These are phyloP conservation scores for Lentinula guzmanii DNA, from an alignment of 768 basidiomycete species.

Conservation along the genomic window DNA sequence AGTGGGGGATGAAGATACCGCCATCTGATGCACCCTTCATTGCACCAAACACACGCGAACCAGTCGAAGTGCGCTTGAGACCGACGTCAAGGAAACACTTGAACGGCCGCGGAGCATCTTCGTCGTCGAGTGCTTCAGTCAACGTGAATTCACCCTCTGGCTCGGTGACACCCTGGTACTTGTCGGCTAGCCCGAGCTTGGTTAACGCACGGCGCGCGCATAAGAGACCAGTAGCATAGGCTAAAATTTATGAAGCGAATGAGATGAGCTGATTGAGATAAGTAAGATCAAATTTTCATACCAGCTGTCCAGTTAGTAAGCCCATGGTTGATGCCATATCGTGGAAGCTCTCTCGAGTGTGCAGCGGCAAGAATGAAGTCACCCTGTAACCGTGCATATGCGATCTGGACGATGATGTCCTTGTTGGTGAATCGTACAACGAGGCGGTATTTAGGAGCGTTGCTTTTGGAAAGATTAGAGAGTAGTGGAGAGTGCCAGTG, in stretches of 20 bases:
- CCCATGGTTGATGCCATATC: constrained; percentile 97
- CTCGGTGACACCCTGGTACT: constrained; percentile 92
- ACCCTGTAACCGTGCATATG: constrained; percentile 96
- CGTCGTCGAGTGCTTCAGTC: constrained; percentile 84
- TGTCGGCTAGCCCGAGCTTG: constrained; percentile 95
- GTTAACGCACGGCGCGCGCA: constrained; percentile 90
- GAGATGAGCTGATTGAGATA: background rate
- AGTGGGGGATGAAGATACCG: constrained; percentile 97
- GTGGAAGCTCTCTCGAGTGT: constrained; percentile 84
- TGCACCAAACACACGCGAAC: constrained; percentile 95
- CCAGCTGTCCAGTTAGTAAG: constrained; percentile 98
- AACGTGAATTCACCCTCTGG: constrained; percentile 81
- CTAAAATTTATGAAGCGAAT: constrained; percentile 36
- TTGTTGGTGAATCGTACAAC: constrained; percentile 99
- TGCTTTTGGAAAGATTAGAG: constrained; percentile 35
- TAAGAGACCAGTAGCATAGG: constrained; percentile 96
- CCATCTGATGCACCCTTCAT: constrained; percentile 98
- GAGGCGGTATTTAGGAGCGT: constrained; percentile 96
- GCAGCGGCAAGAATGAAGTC: constrained; percentile 91
- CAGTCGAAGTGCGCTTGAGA: constrained; percentile 95
- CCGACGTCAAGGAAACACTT: constrained; percentile 99
- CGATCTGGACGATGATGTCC: constrained; percentile 90
- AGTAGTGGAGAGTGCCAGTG: background rate
- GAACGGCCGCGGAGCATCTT: constrained; percentile 97
- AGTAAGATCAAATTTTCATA: constrained; percentile 22